Base-by-base conservation (phyloP, 2,329 filamentous ascomycete species). In the Ceratocystis diversiconidia region DNA sequence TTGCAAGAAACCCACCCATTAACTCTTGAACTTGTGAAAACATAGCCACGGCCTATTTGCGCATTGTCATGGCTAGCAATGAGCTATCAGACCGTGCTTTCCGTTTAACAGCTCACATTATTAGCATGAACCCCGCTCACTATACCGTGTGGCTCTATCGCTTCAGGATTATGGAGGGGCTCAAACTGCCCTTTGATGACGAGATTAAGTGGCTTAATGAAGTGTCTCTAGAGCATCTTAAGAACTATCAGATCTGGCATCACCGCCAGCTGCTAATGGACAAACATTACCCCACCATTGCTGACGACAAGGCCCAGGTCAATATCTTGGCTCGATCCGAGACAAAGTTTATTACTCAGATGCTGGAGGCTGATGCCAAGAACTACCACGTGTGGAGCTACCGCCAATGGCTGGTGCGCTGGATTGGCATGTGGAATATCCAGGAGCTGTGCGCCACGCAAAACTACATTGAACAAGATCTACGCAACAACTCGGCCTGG, bases 381-480 rank as follows among this genome's bases (percentile, higher is more conserved):
- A 99, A 99, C 78, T 97, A 99, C 74, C 94, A 99, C 74, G 94
- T 97, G 61, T 99, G 94, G 94, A 90, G 87, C 65, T 99, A 97
- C 77, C 82, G 94, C 67, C 90, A 96, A 74, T 85, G 83, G 72
- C 75, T 86, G 22, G 82, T 85, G 50, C 76, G 77, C 63, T 84
- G 83, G 72, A 75, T 88, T 80, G 86, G 85, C 73, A 87, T 77
- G 79, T 96, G 75, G 81, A 83, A 69, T 77, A 85, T 88, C 74
- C 79, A 80, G 61, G 85, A 99, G 79, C 78, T 95, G 22, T 75
- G 79, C 63, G 85, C 86, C 67, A 84, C 90, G 43, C 87, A 94
- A 72, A 76, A 76, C 48, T 82, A 96, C 74, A 82, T 99, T 66
- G 79, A 84, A 66, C 79, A 84, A 43, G 94, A 99, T 75, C 85